Evolutionary conservation across 2,329 filamentous ascomycete genomes (phyloP).

Genomic region (Fusarium newnesense): DNA sequence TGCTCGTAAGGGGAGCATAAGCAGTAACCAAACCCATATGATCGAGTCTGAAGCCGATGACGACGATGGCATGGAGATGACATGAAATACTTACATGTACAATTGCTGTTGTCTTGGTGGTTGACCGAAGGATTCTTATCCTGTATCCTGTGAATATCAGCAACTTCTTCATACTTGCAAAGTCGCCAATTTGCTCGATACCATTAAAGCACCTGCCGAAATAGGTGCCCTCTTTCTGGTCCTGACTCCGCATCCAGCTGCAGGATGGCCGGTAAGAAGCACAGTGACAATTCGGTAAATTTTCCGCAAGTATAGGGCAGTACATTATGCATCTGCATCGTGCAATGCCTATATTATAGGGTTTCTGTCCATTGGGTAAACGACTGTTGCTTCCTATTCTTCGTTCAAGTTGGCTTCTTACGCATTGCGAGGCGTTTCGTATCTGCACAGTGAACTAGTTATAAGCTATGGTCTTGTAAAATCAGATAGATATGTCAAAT

Average conservation of each 20-base stretch:
- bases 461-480: neutral
- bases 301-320: neutral
- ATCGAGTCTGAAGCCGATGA: slow-evolving; percentile 68
- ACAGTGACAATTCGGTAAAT: slow-evolving; percentile 9
- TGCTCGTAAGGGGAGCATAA: slow-evolving; percentile 67
- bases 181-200: slow-evolving; percentile 14
- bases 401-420: neutral
- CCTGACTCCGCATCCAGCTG: neutral
- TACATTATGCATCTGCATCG: neutral
- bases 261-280: neutral
- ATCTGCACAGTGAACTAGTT: neutral
- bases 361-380: neutral
- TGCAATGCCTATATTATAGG: neutral
- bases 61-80: slow-evolving; percentile 72
- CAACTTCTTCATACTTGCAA: slow-evolving; percentile 2
- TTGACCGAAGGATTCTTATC: neutral
- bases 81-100: slow-evolving; percentile 38
- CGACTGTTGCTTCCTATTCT: neutral
- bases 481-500: slow-evolving; percentile 12
- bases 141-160: neutral
- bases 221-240: neutral
- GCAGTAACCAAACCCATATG: slow-evolving; percentile 67
- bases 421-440: slow-evolving; percentile 36
- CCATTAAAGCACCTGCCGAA: slow-evolving; percentile 6
- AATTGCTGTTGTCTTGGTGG: neutral